These are phyloP conservation scores for Dipteronia sinensis DNA, from an alignment of 345 rosid genomes.

Conservation along the genomic window DNA sequence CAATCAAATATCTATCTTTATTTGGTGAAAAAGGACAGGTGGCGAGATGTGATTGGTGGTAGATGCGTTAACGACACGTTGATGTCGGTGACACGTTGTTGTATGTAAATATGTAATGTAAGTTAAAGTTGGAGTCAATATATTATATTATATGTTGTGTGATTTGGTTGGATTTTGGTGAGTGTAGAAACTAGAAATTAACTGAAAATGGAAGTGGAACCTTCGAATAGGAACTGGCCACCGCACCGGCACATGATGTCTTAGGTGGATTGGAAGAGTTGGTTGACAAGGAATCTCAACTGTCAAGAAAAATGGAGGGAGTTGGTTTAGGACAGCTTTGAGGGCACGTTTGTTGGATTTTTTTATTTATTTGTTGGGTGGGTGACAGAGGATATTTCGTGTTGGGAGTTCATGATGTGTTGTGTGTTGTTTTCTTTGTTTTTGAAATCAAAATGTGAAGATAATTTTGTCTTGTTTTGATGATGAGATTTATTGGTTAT, in stretches of 20 bases:
- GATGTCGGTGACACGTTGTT: constrained; percentile 42
- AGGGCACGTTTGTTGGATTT: background rate
- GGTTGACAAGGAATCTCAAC: constrained; percentile 16
- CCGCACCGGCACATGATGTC: too few species aligned
- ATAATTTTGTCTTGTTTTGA: too few species aligned
- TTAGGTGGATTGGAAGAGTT: background rate
- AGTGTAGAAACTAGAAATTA: background rate
- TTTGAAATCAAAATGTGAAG: too few species aligned
- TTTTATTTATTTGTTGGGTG: background rate
- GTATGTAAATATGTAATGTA: background rate
- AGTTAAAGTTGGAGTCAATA: constrained; percentile 27
- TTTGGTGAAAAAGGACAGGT: background rate
- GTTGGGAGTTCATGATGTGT: background rate
- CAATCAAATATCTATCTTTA: background rate
- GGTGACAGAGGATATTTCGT: background rate
- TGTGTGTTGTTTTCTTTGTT: too few species aligned
- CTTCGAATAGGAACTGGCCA: background rate
- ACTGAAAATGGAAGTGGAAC: background rate
- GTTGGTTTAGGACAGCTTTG: background rate
- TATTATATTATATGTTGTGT: constrained; percentile 4
- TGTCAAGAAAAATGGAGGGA: background rate
- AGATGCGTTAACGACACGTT: constrained; percentile 29
- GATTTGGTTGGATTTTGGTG: background rate
- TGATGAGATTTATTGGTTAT: too few species aligned
- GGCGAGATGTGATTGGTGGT: background rate